A percentile compares a stretch with the other conserved stretches of the same genome.
phyloP scores from a whole-genome alignment of 768 basidiomycete species.

The Trametes gibbosa region DNA sequence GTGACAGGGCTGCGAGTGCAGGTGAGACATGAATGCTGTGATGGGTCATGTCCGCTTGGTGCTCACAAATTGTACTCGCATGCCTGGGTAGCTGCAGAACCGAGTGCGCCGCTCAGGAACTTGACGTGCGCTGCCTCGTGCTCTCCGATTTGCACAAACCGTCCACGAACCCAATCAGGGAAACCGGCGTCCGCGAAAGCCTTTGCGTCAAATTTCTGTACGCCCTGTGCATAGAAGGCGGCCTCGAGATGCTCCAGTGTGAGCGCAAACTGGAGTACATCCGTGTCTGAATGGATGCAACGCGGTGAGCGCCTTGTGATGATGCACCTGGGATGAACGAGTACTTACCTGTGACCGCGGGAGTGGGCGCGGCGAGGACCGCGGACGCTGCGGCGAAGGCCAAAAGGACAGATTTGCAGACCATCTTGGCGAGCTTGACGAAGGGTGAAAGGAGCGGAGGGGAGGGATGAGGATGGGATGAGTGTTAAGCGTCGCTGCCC shows the following conservation, averaged over 20 bases:
- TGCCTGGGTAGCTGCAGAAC: constrained; percentile 42
- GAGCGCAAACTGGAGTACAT: constrained; percentile 45
- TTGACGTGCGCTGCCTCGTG: constrained; percentile 58
- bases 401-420: neutral
- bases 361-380: neutral
- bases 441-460: neutral
- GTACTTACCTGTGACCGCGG: neutral
- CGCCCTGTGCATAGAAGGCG: constrained; percentile 41
- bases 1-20: constrained; percentile 36
- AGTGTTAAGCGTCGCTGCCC: no score
- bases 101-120: constrained; percentile 45
- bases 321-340: neutral
- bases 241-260: constrained; percentile 46
- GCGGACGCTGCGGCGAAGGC: neutral
- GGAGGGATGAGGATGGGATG: neutral
- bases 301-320: neutral
- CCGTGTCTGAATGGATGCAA: constrained; percentile 14
- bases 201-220: constrained; percentile 43
- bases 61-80: constrained; percentile 62
- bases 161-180: constrained; percentile 45
- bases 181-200: constrained; percentile 50
- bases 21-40: neutral
- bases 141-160: constrained; percentile 51
- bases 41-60: neutral
- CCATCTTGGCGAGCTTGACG: neutral